Base-by-base conservation (phyloP, 2,329 filamentous ascomycete genomes). In the Aspergillus chevalieri region DNA sequence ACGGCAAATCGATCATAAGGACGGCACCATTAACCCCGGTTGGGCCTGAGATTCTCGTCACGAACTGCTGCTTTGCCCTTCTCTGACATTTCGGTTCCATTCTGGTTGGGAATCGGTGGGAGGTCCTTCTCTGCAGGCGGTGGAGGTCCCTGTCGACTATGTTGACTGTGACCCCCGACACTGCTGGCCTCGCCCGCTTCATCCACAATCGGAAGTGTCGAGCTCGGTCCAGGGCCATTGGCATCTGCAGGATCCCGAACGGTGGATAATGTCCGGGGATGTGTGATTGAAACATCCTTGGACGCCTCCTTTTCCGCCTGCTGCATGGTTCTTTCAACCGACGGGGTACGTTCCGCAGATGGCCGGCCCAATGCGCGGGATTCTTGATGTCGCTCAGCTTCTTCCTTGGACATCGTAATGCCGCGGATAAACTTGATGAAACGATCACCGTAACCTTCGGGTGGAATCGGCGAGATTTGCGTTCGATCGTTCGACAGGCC, bases 381-480 rank as follows among this genome's bases (percentile, higher is more conserved):
- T 36, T 67, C 63, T 34, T 59, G 57, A 41, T 56, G 57, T 42
- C 85, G 78, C 41, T 83, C 81, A 12, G 85, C 89, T 65, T 93
- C 87, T 72, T 97, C 92, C 12, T 81, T 79, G 1, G 90, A 93
- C 82, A 91, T 94, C 17, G 93, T 96, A 56, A 95, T 86, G 34
- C 86, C 85, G 45, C 85, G 85, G 64, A 98, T 91, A 67, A 98
- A 98, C 57, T 87, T 86, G 66, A 94, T 80, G 68, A 98, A 98
- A 4, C 93, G 85, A 51, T 97, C 89, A 24, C 93, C 93, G 62
- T 98, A 98, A 50, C 89, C 81, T 53, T 90, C 83, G 0, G 93
- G 92, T 0, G 91, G 88, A 21, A 97, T 85, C 2, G 93, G 90
- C 0, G 92, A 97, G 53, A 98, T 97, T 65, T 96, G 85, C 30